phyloP scores from a whole-genome alignment of 2,329 filamentous ascomycete species.

The Tolypocladium tundrense region DNA sequence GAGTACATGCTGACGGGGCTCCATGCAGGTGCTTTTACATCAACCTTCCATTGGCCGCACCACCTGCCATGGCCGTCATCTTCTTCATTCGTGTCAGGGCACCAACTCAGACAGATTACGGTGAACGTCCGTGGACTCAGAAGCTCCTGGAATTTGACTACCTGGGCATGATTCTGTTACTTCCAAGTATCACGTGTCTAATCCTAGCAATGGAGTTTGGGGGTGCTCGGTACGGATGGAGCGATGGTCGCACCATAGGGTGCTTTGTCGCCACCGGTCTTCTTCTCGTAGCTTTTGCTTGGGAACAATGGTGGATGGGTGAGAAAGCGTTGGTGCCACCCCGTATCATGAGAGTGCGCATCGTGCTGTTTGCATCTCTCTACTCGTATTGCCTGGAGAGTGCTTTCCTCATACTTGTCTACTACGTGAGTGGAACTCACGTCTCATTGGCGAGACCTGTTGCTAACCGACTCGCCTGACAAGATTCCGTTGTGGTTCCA shows the following conservation, averaged over 20 bases:
- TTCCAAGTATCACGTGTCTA: neutral
- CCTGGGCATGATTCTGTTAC: neutral
- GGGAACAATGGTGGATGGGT: constrained; percentile 1
- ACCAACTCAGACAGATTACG: neutral
- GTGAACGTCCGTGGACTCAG: neutral
- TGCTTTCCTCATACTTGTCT: neutral
- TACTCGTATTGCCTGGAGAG: neutral
- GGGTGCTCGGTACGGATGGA: neutral
- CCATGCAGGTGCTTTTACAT: neutral
- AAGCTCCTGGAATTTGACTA: neutral
- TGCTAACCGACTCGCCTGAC: neutral
- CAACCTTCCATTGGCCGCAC: neutral
- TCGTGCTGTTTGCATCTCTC: neutral
- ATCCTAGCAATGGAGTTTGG: neutral
- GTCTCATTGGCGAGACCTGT: neutral
- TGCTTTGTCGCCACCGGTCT: neutral
- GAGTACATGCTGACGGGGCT: neutral
- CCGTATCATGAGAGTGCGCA: neutral
- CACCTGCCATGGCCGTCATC: neutral
- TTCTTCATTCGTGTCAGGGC: neutral
- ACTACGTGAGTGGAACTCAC: neutral
- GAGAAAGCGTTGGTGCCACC: neutral
- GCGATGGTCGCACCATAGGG: neutral
- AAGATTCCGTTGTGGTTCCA: constrained; percentile 1
- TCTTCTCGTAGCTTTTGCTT: neutral